Percentiles rank a stretch among this genome's conserved stretches.
Evolutionary conservation across 768 basidiomycete genomes (phyloP).

Genomic region (Trametes cinnabarina): DNA sequence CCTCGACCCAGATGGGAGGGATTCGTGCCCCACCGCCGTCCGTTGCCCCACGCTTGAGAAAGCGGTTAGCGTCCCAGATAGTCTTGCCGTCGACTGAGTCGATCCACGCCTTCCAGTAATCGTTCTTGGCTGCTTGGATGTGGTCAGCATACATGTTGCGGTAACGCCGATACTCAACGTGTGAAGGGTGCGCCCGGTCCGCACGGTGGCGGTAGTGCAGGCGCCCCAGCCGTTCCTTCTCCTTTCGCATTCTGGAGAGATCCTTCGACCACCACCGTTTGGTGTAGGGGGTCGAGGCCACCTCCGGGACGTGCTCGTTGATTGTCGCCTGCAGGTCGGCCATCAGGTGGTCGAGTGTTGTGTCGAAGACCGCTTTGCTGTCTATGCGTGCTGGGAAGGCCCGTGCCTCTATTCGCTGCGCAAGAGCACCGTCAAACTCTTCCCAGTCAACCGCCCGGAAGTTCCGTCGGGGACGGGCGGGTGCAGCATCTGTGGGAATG

Average conservation of each 20-base stretch:
- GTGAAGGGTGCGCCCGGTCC: conserved; percentile 11
- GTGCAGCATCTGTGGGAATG: not conserved
- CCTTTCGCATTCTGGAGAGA: conserved; percentile 22
- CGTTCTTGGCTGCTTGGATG: conserved; percentile 21
- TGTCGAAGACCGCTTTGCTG: conserved; percentile 11
- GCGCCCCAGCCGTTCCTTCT: conserved; percentile 18
- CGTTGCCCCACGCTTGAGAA: not conserved
- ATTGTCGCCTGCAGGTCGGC: conserved; percentile 22
- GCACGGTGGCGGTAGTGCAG: conserved; percentile 6
- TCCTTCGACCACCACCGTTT: conserved; percentile 37
- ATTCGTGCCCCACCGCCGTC: conserved; percentile 22
- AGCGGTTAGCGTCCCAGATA: conserved; percentile 25
- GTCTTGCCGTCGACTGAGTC: conserved; percentile 9
- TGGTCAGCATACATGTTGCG: conserved; percentile 17
- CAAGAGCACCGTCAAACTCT: conserved; percentile 26
- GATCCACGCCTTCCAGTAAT: conserved; percentile 28
- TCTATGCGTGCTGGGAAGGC: not conserved
- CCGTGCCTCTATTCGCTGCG: not conserved
- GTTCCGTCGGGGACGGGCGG: conserved; percentile 15
- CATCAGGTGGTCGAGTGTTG: not conserved
- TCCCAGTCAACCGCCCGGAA: conserved; percentile 35
- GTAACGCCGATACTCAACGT: conserved; percentile 15
- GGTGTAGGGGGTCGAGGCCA: conserved; percentile 20
- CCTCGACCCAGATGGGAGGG: conserved; percentile 12
- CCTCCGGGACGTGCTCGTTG: conserved; percentile 18